Evolutionary conservation across 805 yeast genomes (phyloP).

Genomic region (Wickerhamomyces queroliae): DNA sequence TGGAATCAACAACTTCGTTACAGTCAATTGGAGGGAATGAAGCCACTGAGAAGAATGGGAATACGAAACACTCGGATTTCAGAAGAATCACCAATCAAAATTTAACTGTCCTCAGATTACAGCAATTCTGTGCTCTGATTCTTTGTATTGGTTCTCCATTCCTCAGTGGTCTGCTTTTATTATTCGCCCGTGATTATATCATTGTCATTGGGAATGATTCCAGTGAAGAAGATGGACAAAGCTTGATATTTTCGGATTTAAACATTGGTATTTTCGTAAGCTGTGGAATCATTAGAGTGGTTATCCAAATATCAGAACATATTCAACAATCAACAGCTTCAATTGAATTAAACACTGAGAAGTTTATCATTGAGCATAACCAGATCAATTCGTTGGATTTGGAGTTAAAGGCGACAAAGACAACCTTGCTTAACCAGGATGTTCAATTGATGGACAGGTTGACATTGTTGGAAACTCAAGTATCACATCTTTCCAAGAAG

Average conservation of each 20-base stretch:
- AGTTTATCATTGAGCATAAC: not conserved
- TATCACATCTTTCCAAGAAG: slow-evolving; percentile 1
- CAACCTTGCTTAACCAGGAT: not conserved
- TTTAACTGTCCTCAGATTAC: slow-evolving; percentile 6
- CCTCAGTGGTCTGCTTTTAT: slow-evolving; percentile 21
- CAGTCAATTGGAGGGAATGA: no score
- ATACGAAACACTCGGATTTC: not conserved
- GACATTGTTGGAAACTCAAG: not conserved
- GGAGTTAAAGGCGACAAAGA: not conserved
- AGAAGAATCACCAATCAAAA: slow-evolving; percentile 1
- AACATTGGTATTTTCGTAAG: slow-evolving; percentile 30
- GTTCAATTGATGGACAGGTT: slow-evolving; percentile 1
- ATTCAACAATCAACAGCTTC: slow-evolving; percentile 15
- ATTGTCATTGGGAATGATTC: slow-evolving; percentile 23
- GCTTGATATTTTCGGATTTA: slow-evolving; percentile 29
- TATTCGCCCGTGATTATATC: slow-evolving; percentile 25
- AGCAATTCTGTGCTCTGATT: slow-evolving; percentile 19
- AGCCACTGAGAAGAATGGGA: not conserved
- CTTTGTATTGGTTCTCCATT: slow-evolving; percentile 25
- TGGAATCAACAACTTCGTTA: slow-evolving; percentile 3
- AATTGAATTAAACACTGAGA: slow-evolving; percentile 11
- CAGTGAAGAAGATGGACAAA: slow-evolving; percentile 8
- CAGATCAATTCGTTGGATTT: not conserved
- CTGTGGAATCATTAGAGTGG: slow-evolving; percentile 26
- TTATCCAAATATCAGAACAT: slow-evolving; percentile 15